Base-by-base conservation (phyloP, 768 basidiomycete genomes). In the Hericium alpestre region DNA sequence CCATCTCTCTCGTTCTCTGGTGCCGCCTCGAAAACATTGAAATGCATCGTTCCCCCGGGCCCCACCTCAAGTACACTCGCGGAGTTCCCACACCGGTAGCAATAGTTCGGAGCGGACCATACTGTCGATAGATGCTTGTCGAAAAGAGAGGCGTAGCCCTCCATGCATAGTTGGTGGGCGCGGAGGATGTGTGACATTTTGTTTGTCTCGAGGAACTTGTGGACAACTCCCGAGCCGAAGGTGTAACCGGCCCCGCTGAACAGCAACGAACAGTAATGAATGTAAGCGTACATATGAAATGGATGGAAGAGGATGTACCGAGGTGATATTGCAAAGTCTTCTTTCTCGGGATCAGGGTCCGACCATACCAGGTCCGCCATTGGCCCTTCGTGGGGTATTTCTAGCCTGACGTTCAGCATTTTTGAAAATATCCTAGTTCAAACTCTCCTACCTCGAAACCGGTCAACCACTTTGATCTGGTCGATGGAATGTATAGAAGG, bases 341-440 rank as follows among this genome's bases (percentile, higher is more conserved):
- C 96, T 70, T 98, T 99, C 71, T 99, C 96, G 39, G 92, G 84
- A 73, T 99, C 96, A 38, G 96, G 96, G 79, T 99, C 96, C 48
- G 94, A 97, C 96, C 96, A 99, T 1, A 99, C 96, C 27, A 99
- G 80, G 79, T 99, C 96, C 12, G 95, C 95, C 93, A 99, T 98
- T 25, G 96, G 95, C 3, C 96, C 96, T 71, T 99, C 96, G 65
- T 98, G 96, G 46, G 96, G 96, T 58, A 99, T 98, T 76, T 99
- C 96, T 93, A 66, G 58, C 57, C 43, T 62, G 32, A 57, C 51
- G 54, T 46, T 16, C 43, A 46, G 43, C 43, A 65, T 64, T 63
- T 6, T 65, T 65, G 66, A 25, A 53, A 7, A 22, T 39, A 13
- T 8, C 43, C 2, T 4, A 46, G 40, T 23, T 8, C 15, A 22